phyloP scores from a whole-genome alignment of 2,329 filamentous ascomycete species.

The Sporothrix euskadiensis region DNA sequence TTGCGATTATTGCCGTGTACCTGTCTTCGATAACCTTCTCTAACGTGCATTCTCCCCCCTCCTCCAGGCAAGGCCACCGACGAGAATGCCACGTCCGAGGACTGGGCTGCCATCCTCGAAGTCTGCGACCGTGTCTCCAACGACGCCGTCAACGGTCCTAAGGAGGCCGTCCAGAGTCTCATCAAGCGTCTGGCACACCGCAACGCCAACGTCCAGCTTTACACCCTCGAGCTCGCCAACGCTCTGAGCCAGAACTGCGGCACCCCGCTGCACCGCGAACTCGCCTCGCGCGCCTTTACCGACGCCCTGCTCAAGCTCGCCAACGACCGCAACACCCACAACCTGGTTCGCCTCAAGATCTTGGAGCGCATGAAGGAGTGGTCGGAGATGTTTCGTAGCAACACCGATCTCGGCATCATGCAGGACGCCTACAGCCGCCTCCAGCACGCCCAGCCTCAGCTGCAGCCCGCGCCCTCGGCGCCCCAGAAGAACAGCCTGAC shows the following conservation, averaged over 20 bases:
- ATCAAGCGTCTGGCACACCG: constrained; percentile 90
- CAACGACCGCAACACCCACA: constrained; percentile 91
- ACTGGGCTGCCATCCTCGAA: constrained; percentile 66
- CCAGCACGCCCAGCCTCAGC: constrained; percentile 79
- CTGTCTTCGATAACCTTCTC: neutral
- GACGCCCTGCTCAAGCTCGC: constrained; percentile 89
- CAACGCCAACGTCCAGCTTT: constrained; percentile 94
- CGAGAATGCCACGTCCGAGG: constrained; percentile 89
- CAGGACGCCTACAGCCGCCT: constrained; percentile 88
- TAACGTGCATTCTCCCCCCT: constrained; percentile 9
- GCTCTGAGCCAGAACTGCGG: constrained; percentile 91
- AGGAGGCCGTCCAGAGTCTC: constrained; percentile 84
- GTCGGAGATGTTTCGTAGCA: constrained; percentile 88
- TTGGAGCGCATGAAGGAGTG: constrained; percentile 95
- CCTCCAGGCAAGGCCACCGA: constrained; percentile 75
- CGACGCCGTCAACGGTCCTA: constrained; percentile 60
- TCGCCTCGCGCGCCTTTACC: constrained; percentile 89
- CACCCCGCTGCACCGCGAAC: constrained; percentile 79
- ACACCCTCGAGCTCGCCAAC: constrained; percentile 91
- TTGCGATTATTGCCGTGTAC: neutral
- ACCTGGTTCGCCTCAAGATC: constrained; percentile 96
- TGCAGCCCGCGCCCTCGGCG: constrained; percentile 81
- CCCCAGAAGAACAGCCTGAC: constrained; percentile 92
- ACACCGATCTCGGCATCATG: constrained; percentile 96
- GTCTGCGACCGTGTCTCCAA: constrained; percentile 61